Conservation (phyloP, 306 rosid species). For the Dalbergia cultrata region DNA sequence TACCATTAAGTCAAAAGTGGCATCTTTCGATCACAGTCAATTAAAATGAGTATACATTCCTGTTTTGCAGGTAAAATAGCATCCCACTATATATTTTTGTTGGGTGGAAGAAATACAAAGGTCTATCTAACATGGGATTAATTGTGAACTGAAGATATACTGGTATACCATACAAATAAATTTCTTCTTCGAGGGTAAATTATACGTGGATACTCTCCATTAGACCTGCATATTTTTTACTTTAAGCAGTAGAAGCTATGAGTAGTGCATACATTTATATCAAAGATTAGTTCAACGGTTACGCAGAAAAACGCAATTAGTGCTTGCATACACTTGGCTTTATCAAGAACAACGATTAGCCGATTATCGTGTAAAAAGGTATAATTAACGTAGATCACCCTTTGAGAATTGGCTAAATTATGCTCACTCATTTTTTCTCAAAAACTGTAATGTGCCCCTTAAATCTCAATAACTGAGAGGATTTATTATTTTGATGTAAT, state of each 20-base stretch:
- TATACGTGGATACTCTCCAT: background rate
- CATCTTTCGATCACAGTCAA: too few species aligned
- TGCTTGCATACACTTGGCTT: background rate
- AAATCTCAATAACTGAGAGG: too few species aligned
- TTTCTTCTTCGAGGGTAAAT: background rate
- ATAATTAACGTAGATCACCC: too few species aligned
- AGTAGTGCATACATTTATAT: background rate
- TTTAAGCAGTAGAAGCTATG: too few species aligned
- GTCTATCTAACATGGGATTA: background rate
- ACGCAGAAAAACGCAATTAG: background rate
- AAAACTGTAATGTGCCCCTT: too few species aligned
- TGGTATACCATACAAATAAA: slow-evolving; percentile 1
- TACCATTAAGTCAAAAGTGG: too few species aligned
- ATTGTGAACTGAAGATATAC: background rate
- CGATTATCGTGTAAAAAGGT: background rate
- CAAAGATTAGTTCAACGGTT: background rate
- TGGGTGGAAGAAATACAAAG: background rate
- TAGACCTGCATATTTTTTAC: background rate
- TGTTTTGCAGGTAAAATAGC: too few species aligned
- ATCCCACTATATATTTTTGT: background rate
- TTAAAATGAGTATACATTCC: too few species aligned
- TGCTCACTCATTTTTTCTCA: too few species aligned
- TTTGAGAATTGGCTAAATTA: too few species aligned
- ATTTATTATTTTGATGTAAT: too few species aligned
- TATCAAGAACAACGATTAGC: background rate